Base-by-base conservation (phyloP, 192 early-diverging fungal species). In the Coemansia sp. region DNA sequence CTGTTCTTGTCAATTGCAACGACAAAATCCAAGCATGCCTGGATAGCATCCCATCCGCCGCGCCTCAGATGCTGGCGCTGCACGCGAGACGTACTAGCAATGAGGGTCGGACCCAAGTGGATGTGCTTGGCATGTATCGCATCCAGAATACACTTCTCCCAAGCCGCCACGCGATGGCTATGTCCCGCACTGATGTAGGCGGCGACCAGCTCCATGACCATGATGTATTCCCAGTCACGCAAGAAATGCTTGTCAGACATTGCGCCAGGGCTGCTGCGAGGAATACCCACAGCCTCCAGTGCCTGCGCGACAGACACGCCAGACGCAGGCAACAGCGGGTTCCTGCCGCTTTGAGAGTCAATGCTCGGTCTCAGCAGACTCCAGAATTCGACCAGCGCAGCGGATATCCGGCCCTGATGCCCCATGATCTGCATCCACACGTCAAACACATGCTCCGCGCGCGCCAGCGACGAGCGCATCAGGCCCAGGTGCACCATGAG, bases 401-500 rank as follows among this genome's bases (percentile, higher is more conserved):
- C 29, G 3, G 74, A 49, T 0, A 63, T 43, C 3, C 37, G 59
- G 4, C 74, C 74, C 17, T 45, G 66, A 43, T 60, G 59, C 15
- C 45, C 41, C 40, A 47, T 39, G 27, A 67, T 64, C 61, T 61
- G 58, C 41, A 77, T 14, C 74, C 79, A 82, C 17, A 53, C 51
- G 4, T 69, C 74, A 58, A 82, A 82, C 29, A 43, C 67, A 36
- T 77, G 70, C 49, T 82, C 79, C 25, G 71, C 74, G 2, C 67
- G 67, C 12, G 31, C 46, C 2, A 41, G 46, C 32, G 79, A 82
- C 29, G 46, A 40, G n/a, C 60, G 70, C 12, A 43, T 35, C 41
- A 32, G 36, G 1, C 58, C 78, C 63, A 67, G 59, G 32, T 76
- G 67, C 46, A 42, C 29, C 2, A 82, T 35, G 14, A 82, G 36